Conservation (phyloP, 495 filamentous ascomycete species). For the Apiosordaria backusii region DNA sequence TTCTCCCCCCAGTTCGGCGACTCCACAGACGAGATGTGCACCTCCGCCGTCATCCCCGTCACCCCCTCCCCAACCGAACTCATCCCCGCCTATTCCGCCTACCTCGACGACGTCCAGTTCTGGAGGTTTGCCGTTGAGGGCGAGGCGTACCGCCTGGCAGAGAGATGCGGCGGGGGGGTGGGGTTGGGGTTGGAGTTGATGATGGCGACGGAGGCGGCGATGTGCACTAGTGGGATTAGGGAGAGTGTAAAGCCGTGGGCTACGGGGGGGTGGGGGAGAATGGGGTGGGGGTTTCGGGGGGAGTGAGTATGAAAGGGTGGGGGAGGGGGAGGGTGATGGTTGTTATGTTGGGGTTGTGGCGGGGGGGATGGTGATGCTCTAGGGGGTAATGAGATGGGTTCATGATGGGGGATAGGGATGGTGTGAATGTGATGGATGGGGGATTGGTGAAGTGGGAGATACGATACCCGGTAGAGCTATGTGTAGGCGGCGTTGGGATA, state of each 20-base stretch:
- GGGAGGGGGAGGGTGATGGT: background rate
- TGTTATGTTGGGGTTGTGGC: constrained; percentile 1
- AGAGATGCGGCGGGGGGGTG: constrained; percentile 3
- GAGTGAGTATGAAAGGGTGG: background rate
- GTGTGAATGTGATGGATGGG: constrained; percentile 1
- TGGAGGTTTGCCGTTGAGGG: constrained; percentile 17
- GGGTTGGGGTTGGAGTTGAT: constrained; percentile 15
- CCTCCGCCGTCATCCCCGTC: background rate
- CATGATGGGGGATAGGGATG: too few species aligned
- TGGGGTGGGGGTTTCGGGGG: background rate
- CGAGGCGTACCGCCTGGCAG: constrained; percentile 5
- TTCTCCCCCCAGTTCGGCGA: background rate
- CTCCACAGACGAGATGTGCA: constrained; percentile 5
- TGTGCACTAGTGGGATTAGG: constrained; percentile 16
- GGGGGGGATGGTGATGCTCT: background rate
- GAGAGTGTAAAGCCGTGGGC: constrained; percentile 9
- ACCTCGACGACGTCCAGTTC: constrained; percentile 11
- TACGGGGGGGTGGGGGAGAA: background rate
- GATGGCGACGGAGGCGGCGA: constrained; percentile 14
- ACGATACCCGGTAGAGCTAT: too few species aligned
- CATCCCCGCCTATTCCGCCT: constrained; percentile 2
- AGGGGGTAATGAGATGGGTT: too few species aligned
- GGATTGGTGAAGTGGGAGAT: too few species aligned
- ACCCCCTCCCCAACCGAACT: constrained; percentile 1
- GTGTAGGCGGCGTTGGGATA: too few species aligned